phyloP scores from a whole-genome alignment of 1,139 yeast genomes.

The Lodderomyces orthopsilosis region DNA sequence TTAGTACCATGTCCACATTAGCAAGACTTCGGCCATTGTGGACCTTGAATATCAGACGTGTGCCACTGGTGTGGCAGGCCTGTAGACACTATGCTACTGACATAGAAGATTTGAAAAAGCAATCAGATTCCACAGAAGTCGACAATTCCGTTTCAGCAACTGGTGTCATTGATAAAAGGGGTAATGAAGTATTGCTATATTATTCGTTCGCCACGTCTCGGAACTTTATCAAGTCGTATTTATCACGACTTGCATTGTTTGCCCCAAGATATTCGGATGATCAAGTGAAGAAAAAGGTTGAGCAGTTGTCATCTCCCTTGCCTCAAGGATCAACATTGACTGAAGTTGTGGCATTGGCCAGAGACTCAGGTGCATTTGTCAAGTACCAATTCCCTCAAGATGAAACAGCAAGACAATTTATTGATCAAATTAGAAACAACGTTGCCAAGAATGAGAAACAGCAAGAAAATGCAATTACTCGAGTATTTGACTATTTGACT shows the following conservation, averaged over 20 bases:
- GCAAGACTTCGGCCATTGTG: neutral
- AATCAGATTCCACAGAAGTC: slow-evolving; percentile 29
- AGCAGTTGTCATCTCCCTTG: slow-evolving; percentile 28
- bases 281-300: slow-evolving; percentile 22
- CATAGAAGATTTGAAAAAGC: slow-evolving; percentile 32
- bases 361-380: slow-evolving; percentile 95
- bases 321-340: slow-evolving; percentile 29
- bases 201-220: slow-evolving; percentile 29
- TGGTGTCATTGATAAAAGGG: slow-evolving; percentile 39
- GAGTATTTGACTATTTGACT: slow-evolving; percentile 16
- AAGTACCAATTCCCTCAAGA: slow-evolving; percentile 61
- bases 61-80: neutral
- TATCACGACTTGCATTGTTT: slow-evolving; percentile 16
- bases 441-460: slow-evolving; percentile 29
- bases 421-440: slow-evolving; percentile 48
- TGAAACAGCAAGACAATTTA: slow-evolving; percentile 48
- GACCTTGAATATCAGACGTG: neutral
- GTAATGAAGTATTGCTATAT: slow-evolving; percentile 35
- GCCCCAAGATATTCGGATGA: slow-evolving; percentile 18
- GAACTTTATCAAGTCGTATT: slow-evolving; percentile 21
- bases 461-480: slow-evolving; percentile 23
- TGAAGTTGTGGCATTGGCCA: slow-evolving; percentile 60
- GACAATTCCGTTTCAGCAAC: slow-evolving; percentile 41
- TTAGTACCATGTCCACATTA: neutral
- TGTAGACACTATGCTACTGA: slow-evolving; percentile 24